phyloP scores from a whole-genome alignment of 352 stramenopile genomes.

The Pythium phragmitis region DNA sequence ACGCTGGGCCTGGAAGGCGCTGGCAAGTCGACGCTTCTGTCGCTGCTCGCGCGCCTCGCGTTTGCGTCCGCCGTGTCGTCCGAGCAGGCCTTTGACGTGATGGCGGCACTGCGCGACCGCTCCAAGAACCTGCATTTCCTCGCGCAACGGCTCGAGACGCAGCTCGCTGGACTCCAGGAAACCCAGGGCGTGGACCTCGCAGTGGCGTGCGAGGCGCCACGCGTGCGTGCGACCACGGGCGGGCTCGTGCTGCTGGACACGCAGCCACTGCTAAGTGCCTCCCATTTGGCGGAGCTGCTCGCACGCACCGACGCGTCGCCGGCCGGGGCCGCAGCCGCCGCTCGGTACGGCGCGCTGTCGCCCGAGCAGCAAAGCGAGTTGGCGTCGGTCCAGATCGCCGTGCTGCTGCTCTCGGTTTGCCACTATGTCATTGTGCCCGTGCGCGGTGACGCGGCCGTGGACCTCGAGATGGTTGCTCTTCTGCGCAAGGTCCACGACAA shows the following conservation, averaged over 20 bases:
- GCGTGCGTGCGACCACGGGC: conserved; percentile 28
- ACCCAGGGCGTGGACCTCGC: conserved; percentile 65
- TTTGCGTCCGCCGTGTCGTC: conserved; percentile 1
- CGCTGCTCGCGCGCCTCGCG: conserved; percentile 32
- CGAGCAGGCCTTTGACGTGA: background rate
- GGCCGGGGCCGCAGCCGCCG: conserved; percentile 1
- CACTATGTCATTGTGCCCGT: conserved; percentile 71
- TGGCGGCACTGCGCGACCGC: conserved; percentile 15
- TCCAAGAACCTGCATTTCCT: conserved; percentile 31
- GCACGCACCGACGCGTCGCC: conserved; percentile 44
- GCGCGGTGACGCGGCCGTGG: conserved; percentile 42
- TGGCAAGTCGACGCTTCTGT: conserved; percentile 75
- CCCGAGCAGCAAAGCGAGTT: conserved; percentile 68
- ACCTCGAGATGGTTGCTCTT: conserved; percentile 42
- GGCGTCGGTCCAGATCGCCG: conserved; percentile 57
- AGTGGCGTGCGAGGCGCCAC: conserved; percentile 34
- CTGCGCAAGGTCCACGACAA: conserved; percentile 51
- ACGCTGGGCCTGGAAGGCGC: conserved; percentile 64
- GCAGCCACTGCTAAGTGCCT: conserved; percentile 64
- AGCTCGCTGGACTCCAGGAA: conserved; percentile 36
- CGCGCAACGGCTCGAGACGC: conserved; percentile 38
- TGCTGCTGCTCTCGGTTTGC: conserved; percentile 70
- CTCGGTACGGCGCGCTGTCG: conserved; percentile 48
- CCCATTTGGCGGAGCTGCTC: conserved; percentile 49
- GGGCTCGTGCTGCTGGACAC: conserved; percentile 66